These are phyloP conservation scores for Hypoxylon sp. DNA, from an alignment of 2,329 filamentous ascomycete genomes.

Conservation along the genomic window DNA sequence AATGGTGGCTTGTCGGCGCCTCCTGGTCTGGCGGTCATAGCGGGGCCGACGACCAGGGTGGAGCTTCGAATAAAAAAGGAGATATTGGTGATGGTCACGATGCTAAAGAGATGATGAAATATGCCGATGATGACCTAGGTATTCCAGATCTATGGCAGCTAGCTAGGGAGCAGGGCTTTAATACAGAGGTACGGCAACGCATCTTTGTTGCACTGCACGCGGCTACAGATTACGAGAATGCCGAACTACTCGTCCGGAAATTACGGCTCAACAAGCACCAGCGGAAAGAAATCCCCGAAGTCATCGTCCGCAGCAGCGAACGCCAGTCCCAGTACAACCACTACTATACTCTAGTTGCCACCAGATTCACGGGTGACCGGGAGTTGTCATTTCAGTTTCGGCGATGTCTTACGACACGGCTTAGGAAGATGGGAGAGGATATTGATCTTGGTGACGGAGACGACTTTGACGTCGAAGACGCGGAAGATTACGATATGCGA, in stretches of 20 bases:
- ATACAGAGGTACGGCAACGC: constrained; percentile 86
- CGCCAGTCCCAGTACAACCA: constrained; percentile 90
- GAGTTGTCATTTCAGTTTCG: constrained; percentile 88
- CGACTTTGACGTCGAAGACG: constrained; percentile 69
- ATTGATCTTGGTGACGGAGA: constrained; percentile 71
- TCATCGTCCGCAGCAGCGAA: constrained; percentile 88
- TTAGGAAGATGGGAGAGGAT: constrained; percentile 86
- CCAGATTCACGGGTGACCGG: constrained; percentile 80
- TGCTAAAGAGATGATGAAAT: constrained; percentile 53
- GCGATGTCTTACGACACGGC: constrained; percentile 87
- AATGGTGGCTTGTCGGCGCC: constrained; percentile 99
- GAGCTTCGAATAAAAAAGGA: constrained; percentile 32
- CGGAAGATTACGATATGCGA: constrained; percentile 67
- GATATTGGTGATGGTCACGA: constrained; percentile 45
- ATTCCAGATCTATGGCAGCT: constrained; percentile 79
- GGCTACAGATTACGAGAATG: constrained; percentile 86
- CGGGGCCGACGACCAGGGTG: constrained; percentile 1
- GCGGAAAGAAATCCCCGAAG: constrained; percentile 86
- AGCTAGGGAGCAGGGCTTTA: constrained; percentile 87
- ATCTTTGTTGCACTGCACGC: constrained; percentile 95
- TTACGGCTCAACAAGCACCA: constrained; percentile 89
- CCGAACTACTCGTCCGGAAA: constrained; percentile 82
- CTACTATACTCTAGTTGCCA: constrained; percentile 91
- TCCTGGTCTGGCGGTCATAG: constrained; percentile 75
- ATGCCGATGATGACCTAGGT: constrained; percentile 62